These are phyloP conservation scores for Eremothecium gossypii DNA, from an alignment of 1,139 yeast genomes.

Conservation along the genomic window DNA sequence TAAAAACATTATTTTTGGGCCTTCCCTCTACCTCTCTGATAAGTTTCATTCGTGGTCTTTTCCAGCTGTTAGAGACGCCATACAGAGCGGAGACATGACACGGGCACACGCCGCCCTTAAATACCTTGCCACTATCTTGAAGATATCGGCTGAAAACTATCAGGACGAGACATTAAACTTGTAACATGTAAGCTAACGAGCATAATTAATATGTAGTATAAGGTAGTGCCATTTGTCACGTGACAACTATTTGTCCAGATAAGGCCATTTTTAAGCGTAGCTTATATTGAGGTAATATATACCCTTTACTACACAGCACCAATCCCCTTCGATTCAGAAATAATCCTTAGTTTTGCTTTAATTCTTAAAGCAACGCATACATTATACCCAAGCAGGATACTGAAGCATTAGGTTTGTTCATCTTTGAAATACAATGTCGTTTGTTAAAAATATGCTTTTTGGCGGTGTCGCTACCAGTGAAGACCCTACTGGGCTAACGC, in stretches of 20 bases:
- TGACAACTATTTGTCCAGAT: too few relatives aligned
- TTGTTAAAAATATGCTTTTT: conserved; percentile 31
- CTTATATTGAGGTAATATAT: too few relatives aligned
- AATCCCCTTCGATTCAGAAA: too few relatives aligned
- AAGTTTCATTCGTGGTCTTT: conserved; percentile 56
- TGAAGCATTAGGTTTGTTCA: not conserved
- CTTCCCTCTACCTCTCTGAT: conserved; percentile 40
- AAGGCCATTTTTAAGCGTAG: too few relatives aligned
- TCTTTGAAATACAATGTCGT: conserved; percentile 27
- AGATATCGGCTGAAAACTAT: conserved; percentile 28
- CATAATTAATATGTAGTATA: too few relatives aligned
- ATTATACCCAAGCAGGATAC: not conserved
- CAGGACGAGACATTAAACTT: conserved; percentile 23
- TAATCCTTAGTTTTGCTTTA: too few relatives aligned
- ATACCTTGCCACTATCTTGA: conserved; percentile 34
- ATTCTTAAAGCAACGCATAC: too few relatives aligned
- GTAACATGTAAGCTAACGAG: not conserved
- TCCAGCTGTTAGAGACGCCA: conserved; percentile 65
- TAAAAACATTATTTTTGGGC: conserved; percentile 62
- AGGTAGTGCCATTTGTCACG: too few relatives aligned
- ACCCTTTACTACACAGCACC: too few relatives aligned
- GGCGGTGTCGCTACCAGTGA: conserved; percentile 33
- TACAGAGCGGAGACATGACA: conserved; percentile 36
- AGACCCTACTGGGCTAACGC: conserved; percentile 30
- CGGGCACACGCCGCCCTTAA: conserved; percentile 51